Evolutionary conservation across 768 basidiomycete species (phyloP), one percentile per base, ranked within the genome.

Genomic region (Phlebiopsis flavidoalba): DNA sequence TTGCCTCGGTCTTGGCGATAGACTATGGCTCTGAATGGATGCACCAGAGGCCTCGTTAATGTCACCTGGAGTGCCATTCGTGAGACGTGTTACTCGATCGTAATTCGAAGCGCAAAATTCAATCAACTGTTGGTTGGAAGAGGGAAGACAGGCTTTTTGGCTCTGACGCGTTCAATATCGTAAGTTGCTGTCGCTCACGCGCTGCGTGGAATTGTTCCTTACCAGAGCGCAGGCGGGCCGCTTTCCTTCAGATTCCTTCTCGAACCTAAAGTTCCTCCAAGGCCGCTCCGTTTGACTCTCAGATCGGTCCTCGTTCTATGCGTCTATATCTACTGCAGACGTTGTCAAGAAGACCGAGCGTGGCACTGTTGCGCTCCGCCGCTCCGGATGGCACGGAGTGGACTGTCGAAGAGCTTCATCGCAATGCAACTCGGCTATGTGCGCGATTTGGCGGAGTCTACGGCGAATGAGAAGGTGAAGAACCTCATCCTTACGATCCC

Each of bases 1-100:
- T 83, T 46, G 90, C 88, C 21, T 85, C 95, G 2, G 83, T 98
- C 12, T 83, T 99, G 52, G 95, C 95, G 19, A 92, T 99, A 69
- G 97, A 99, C 85, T 98, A 97, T 83, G 97, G 97, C 71, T 84
- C 92, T 17, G 97, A 98, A 76, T 95, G 88, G 83, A 98, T 95
- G n/a, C n/a, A n/a, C n/a, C 70, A 99, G n/a, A 98, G 75, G 92
- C 94, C 31, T 95, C 95, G 4, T 77, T 98, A 52, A 66, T 71
- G 67, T 65, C 67, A 26, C 70, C 70, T 47, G 68, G 68, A 21
- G 65, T 67, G 55, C 95, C 96, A 4, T 96, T 99, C 67, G n/a
- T n/a, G n/a, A n/a, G 97, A 99, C 75, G 92, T 99, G 33, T 80
- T 99, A 26, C 79, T 98, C 59, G 97, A 98, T 77, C 92, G 92